Evolutionary conservation across 495 filamentous ascomycete species (phyloP).

Genomic region (Parathielavia hyrcaniae): DNA sequence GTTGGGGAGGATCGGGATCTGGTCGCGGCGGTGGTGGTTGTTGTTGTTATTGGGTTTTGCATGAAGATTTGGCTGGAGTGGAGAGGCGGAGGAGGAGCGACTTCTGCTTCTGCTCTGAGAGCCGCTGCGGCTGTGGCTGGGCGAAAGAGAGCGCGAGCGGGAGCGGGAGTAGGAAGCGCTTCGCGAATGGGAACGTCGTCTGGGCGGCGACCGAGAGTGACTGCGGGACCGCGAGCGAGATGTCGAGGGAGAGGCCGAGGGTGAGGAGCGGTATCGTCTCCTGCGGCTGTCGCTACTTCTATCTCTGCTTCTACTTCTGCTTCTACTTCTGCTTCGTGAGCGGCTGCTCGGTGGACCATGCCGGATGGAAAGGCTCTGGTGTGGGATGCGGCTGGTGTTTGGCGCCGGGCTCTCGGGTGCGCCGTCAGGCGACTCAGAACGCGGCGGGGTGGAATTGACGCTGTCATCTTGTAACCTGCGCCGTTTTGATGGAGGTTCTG

Average conservation of each 20-base stretch:
- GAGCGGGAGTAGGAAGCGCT: conserved; percentile 28
- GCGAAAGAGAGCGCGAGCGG: conserved; percentile 22
- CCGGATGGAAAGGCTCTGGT: conserved; percentile 37
- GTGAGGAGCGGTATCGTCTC: conserved; percentile 33
- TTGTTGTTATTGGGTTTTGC: conserved; percentile 4
- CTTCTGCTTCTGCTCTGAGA: conserved; percentile 21
- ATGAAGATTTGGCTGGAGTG: conserved; percentile 5
- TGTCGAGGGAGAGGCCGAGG: conserved; percentile 22
- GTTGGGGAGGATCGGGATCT: conserved; percentile 31
- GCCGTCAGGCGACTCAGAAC: conserved; percentile 25
- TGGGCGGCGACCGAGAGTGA: conserved; percentile 26
- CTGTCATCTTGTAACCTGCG: conserved; percentile 49
- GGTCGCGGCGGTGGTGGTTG: conserved; percentile 9
- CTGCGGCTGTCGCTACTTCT: conserved; percentile 10
- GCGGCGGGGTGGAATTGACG: conserved; percentile 33
- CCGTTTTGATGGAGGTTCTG: conserved; percentile 47
- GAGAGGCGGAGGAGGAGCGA: conserved; percentile 10
- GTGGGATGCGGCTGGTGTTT: conserved; percentile 1
- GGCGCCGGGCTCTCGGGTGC: conserved; percentile 6
- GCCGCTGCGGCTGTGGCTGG: conserved; percentile 18
- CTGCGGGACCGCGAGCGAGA: conserved; percentile 36
- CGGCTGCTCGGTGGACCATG: conserved; percentile 34
- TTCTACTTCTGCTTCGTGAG: conserved; percentile 28
- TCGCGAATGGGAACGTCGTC: conserved; percentile 19
- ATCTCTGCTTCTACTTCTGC: conserved; percentile 21